Evolutionary conservation across 345 rosid species (phyloP), one percentile per base, ranked within the genome.

Genomic region (Arabis hirsuta): DNA sequence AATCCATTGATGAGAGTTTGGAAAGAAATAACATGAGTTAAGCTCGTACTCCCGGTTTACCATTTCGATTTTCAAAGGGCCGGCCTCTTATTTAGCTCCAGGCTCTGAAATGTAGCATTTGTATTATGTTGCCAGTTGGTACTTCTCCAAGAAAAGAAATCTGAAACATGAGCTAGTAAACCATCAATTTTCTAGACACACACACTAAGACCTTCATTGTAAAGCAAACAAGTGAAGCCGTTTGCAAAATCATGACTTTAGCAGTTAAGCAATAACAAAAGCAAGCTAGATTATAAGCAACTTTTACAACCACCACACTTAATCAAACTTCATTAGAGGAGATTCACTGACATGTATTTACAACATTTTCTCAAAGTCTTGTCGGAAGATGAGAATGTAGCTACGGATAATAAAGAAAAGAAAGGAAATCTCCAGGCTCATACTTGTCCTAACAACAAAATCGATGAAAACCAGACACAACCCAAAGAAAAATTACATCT

Each of bases 361-460:
- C 39, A 34, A 47, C 64, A 34, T 36, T 32, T 1, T 24, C 48
- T 55, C 31, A 24, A 55, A 44, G 46, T 26, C 58, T 29, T 50
- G 58, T 27, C 4, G 8, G 51, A 55, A 63, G 31, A 73, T 14
- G 39, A 32, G 20, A 55, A 47, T 55, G 76, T 53, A 72, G 69
- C 55, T 16, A 43, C 55, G 4, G 7, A 54, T 10, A 62, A 47
- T 58, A 9, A 58, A 57, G 7, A 16, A 2, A 27, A 41, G 9
- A 47, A 46, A 3, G 12, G 9, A 61, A 14, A 61, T 41, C 62
- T 63, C 27, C 24, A 48, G 44, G 61, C 7, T 7, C 51, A 55
- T 42, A 16, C 24, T 16, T 26, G 32, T 24, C 48, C 48, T 31
- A 32, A 68, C 24, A 36, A 36, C 3, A 13, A 53, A 54, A 13